Base-by-base conservation (phyloP, 1,139 yeast genomes). In the Protomyces inouyei region DNA sequence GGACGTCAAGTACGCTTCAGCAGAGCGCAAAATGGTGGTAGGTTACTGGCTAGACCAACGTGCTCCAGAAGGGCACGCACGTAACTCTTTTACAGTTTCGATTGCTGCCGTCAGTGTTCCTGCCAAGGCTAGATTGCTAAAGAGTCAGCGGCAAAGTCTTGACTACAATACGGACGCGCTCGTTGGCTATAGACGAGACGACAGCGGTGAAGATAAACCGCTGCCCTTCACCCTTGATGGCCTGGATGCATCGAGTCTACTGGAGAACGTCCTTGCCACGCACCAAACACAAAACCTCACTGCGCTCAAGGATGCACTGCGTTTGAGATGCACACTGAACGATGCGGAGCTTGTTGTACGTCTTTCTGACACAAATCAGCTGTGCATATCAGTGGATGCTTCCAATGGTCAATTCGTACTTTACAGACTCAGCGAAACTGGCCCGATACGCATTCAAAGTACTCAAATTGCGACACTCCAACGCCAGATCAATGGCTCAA, bases 1-100 rank as follows among this genome's bases (percentile, higher is more conserved):
- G 16, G 63, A 59, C 40, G 38, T 59, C 53, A 59, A 59, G 45
- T 59, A 59, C 43, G 56, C 63, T 51, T 59, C 63, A 3, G 53
- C 57, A 3, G 57, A 59, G 32, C 53, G 46, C 43, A 45, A 37
- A 16, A 48, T 59, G 25, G 63, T 35, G 18, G 57, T 59, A 6
- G 63, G 63, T 2, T 59, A 40, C 23, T 59, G 63, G 63, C 38
- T 59, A 12, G 57, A 59, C 28, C 53, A 52, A 21, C 56, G 63
- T 6, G 37, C 53, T 35, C 43, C 52, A 4, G 63, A 52, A 10
- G 43, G 46, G 18, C 53, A 52, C 32, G 63, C 54, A 3, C 57
- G 53, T 5, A 59, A 59, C 23, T 52, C 63, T 8, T 28, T 59
- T 51, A 59, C 63, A 18, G 36, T 59, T 21, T 52, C 63, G 16